Evolutionary conservation across 805 yeast genomes (phyloP).

Genomic region (Candida vartiovaarae): DNA sequence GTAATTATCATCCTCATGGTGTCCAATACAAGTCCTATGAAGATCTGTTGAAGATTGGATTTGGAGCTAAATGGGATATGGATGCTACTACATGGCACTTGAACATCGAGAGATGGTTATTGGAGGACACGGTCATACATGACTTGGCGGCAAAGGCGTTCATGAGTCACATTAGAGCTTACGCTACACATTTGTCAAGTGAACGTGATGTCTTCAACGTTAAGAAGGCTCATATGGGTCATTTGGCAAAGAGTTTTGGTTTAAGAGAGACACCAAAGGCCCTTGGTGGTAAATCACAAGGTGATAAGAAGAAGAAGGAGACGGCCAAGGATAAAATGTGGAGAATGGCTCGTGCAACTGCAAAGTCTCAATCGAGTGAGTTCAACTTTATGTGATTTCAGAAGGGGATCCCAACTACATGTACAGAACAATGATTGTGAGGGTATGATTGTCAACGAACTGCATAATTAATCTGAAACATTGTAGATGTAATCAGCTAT

Average conservation of each 20-base stretch:
- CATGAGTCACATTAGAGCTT: conserved; percentile 86
- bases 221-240: conserved; percentile 83
- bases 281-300: conserved; percentile 42
- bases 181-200: conserved; percentile 82
- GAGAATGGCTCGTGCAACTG: conserved; percentile 65
- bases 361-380: conserved; percentile 58
- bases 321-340: conserved; percentile 70
- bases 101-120: conserved; percentile 79
- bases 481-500: too few species aligned
- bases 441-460: too few species aligned
- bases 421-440: neutral
- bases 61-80: conserved; percentile 69
- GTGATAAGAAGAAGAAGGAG: conserved; percentile 43
- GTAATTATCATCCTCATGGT: conserved; percentile 49
- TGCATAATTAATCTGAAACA: too few species aligned
- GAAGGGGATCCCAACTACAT: neutral
- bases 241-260: conserved; percentile 91
- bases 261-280: conserved; percentile 90
- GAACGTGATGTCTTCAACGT: conserved; percentile 82
- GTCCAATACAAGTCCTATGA: conserved; percentile 45
- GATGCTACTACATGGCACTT: conserved; percentile 97
- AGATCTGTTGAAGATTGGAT: conserved; percentile 31
- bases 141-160: conserved; percentile 74
- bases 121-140: conserved; percentile 56
- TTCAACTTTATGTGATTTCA: conserved; percentile 45